Evolutionary conservation across 1,284 basidiomycete genomes (phyloP).

Genomic region (Peniophora sp.): DNA sequence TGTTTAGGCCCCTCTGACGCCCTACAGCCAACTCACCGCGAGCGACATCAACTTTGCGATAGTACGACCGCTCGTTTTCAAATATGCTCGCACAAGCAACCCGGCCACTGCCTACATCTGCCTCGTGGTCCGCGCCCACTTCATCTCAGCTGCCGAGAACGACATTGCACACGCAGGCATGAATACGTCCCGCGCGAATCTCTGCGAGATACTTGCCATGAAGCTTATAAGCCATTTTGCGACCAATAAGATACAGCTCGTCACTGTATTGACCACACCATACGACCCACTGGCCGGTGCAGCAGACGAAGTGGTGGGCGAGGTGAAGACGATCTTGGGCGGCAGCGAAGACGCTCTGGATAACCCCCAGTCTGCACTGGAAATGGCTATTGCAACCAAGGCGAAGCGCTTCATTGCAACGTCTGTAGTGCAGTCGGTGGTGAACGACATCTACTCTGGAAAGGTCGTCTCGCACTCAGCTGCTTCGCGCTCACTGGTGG

Average conservation of each 20-base stretch:
- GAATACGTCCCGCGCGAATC: constrained; percentile 59
- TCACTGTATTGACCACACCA: constrained; percentile 66
- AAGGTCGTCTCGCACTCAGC: constrained; percentile 60
- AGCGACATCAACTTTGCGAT: constrained; percentile 81
- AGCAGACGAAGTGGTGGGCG: constrained; percentile 52
- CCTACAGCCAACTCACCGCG: constrained; percentile 61
- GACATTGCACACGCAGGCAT: constrained; percentile 74
- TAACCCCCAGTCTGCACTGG: constrained; percentile 69
- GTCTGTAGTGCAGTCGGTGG: constrained; percentile 73
- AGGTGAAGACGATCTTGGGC: constrained; percentile 50
- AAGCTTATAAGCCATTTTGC: constrained; percentile 76
- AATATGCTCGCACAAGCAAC: constrained; percentile 70
- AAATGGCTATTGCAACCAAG: constrained; percentile 82
- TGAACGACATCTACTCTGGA: constrained; percentile 77
- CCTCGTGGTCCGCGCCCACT: constrained; percentile 58
- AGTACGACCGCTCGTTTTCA: constrained; percentile 72
- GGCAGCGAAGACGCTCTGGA: constrained; percentile 47
- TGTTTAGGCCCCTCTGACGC: constrained; percentile 4
- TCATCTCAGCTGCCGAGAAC: constrained; percentile 40
- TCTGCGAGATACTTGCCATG: constrained; percentile 81
- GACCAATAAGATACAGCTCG: constrained; percentile 62
- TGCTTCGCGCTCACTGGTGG: constrained; percentile 65
- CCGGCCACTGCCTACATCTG: constrained; percentile 69
- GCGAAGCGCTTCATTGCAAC: constrained; percentile 75
- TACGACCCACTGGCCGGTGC: constrained; percentile 83